Evolutionary conservation across 495 filamentous ascomycete species (phyloP).

Genomic region (Mycothermus thermophilus): DNA sequence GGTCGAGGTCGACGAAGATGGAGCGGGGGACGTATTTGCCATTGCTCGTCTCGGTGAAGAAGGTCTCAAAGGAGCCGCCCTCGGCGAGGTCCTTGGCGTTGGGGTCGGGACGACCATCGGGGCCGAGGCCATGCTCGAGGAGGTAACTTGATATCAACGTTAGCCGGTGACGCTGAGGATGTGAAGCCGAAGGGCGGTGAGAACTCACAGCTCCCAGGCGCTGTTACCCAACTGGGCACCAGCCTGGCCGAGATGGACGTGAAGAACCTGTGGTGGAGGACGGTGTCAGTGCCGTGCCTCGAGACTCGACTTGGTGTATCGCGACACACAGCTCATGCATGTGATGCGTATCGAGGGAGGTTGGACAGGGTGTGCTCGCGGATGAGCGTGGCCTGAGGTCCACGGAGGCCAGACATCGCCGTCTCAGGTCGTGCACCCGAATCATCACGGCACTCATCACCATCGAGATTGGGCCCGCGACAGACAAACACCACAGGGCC

Average conservation of each 20-base stretch:
- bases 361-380: no score
- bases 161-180: constrained; percentile 6
- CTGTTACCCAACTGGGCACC: constrained; percentile 87
- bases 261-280: constrained; percentile 73
- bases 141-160: constrained; percentile 48
- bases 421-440: no score
- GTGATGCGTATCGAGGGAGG: no score
- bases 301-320: not conserved
- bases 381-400: no score
- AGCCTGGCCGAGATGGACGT: constrained; percentile 88
- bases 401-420: no score
- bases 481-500: no score
- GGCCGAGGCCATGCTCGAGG: constrained; percentile 75
- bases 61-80: constrained; percentile 69
- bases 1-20: constrained; percentile 81
- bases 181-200: constrained; percentile 26
- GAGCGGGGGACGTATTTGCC: constrained; percentile 87
- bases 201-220: constrained; percentile 83
- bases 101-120: constrained; percentile 57
- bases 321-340: not conserved
- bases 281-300: no score
- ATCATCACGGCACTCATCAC: no score
- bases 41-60: constrained; percentile 75
- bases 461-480: no score
- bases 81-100: constrained; percentile 46